Percentiles rank a stretch among this genome's conserved stretches.
Evolutionary conservation across 2,329 filamentous ascomycete species (phyloP).

Genomic region (Neurospora sp.): DNA sequence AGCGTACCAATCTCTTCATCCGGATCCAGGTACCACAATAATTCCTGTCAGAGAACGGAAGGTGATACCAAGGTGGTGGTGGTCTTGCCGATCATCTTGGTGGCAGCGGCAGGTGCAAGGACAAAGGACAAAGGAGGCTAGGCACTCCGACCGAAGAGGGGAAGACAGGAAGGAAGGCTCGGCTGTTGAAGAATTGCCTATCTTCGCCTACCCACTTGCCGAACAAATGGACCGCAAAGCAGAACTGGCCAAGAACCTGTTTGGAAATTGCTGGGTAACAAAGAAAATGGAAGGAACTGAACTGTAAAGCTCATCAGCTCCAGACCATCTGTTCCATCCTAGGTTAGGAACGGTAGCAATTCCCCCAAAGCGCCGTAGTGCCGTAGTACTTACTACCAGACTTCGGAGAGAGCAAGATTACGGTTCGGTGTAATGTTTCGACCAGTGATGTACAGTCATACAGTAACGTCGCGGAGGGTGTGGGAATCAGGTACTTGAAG

Average conservation of each 20-base stretch:
- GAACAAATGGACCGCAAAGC: not conserved
- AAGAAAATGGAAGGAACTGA: not conserved
- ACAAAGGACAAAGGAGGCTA: not conserved
- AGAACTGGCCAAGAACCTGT: not conserved
- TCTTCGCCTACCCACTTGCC: not conserved
- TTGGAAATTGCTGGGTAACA: not conserved
- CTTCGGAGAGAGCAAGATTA: not conserved
- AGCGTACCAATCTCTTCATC: not conserved
- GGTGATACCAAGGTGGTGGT: not conserved
- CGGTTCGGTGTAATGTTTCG: not conserved
- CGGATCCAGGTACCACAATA: not conserved
- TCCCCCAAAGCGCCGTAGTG: not conserved
- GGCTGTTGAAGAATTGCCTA: not conserved
- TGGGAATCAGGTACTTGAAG: not conserved
- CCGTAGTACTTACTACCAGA: not conserved
- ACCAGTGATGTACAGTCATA: not conserved
- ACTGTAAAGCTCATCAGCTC: not conserved
- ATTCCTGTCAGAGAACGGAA: not conserved
- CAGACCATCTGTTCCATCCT: not conserved
- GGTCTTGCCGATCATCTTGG: not conserved
- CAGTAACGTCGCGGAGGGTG: no score
- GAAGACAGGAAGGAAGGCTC: not conserved
- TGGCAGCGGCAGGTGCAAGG: not conserved
- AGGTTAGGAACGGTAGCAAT: not conserved
- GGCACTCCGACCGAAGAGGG: not conserved